Base-by-base conservation (phyloP, 2,329 filamentous ascomycete species). In the Talaromyces sp. region DNA sequence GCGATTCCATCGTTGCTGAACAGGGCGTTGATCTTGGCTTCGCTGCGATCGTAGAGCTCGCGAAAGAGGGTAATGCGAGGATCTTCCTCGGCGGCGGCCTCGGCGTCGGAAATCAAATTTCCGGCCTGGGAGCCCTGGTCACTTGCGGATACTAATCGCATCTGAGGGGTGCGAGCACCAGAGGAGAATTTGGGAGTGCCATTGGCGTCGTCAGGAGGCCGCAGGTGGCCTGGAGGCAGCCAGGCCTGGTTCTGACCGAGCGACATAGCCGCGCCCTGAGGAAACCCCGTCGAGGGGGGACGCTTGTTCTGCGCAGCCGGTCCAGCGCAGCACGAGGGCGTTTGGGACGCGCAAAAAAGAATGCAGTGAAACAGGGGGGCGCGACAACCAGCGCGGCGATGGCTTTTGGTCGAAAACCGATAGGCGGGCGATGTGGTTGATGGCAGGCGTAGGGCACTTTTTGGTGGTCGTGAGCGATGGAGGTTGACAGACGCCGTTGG, bases 11-110 rank as follows among this genome's bases (percentile, higher is more conserved):
- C 75, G 49, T 77, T 77, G 43, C 81, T 80, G 72, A 96, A 96
- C n/a, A 97, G 80, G 49, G 86, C 80, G 64, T 86, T 84, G 70
- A 97, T 87, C 76, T 86, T 89, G 67, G 86, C 83, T 77, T 97
- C 91, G 68, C 86, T 88, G 75, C 85, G 85, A 71, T 85, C 85
- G 81, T 90, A 96, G 59, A 93, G 80, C 61, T 91, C 86, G 73
- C 86, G 85, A 76, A 97, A 95, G 71, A 87, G 81, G 70, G 86
- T 82, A 76, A 89, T 74, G 70, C 80, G 88, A 73, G 86, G 83
- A 67, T 85, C 84, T 72, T 93, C 89, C 55, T 91, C 89, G 69
- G 88, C 81, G 70, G 81, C 78, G 76, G 87, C 74, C 70, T 83
- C 81, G 65, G 72, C 74, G 64, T 82, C 81, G 69, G 77, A 75